Evolutionary conservation across 805 yeast species (phyloP).

Genomic region (Schwanniomyces pseudopolymorphus): DNA sequence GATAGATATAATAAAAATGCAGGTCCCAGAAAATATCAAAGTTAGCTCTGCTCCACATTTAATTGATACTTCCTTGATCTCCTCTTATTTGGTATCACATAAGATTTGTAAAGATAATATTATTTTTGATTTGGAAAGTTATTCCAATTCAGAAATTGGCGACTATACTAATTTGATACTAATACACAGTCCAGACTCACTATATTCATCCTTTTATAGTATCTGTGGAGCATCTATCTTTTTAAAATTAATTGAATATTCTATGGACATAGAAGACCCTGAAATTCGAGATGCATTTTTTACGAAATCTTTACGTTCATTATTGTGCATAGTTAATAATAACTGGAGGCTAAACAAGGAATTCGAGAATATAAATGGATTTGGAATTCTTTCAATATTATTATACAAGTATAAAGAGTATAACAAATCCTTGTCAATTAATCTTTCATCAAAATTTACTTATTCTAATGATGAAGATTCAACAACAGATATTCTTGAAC

Average conservation of each 20-base stretch:
- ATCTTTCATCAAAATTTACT: slow-evolving; percentile 7
- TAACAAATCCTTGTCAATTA: slow-evolving; percentile 14
- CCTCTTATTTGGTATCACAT: slow-evolving; percentile 9
- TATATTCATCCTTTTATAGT: slow-evolving; percentile 35
- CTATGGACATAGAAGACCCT: slow-evolving; percentile 16
- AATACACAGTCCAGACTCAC: slow-evolving; percentile 24
- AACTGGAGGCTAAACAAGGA: slow-evolving; percentile 55
- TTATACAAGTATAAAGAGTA: slow-evolving; percentile 44
- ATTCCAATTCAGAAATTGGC: slow-evolving; percentile 8
- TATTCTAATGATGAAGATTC: slow-evolving; percentile 5
- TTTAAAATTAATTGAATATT: slow-evolving; percentile 46
- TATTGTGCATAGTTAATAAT: slow-evolving; percentile 44
- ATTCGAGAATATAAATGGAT: slow-evolving; percentile 61
- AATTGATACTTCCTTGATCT: slow-evolving; percentile 14
- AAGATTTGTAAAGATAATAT: slow-evolving; percentile 18
- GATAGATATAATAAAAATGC: slow-evolving; percentile 1
- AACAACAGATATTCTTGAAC: slow-evolving; percentile 40
- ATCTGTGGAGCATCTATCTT: slow-evolving; percentile 54
- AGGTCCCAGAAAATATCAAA: background rate
- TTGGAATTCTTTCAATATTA: slow-evolving; percentile 54
- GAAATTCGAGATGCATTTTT: slow-evolving; percentile 20
- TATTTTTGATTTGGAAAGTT: slow-evolving; percentile 18
- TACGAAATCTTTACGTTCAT: slow-evolving; percentile 32
- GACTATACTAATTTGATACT: slow-evolving; percentile 9
- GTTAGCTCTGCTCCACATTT: slow-evolving; percentile 1